Base-by-base conservation (phyloP, 2,329 filamentous ascomycete species). In the Aspergillus fumigatiaffinis region DNA sequence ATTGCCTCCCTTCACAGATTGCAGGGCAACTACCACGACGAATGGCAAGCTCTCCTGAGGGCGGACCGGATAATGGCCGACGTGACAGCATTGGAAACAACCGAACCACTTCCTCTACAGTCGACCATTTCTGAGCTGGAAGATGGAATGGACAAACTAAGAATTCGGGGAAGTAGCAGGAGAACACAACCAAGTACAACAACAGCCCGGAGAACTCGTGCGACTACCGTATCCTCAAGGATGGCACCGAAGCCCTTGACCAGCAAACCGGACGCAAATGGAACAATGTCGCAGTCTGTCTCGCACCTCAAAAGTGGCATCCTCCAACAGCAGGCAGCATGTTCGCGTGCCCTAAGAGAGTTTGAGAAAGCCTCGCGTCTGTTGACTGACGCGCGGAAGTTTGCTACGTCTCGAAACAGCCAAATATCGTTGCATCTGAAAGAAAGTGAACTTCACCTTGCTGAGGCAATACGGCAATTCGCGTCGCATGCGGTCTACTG, bases 401-500 rank as follows among this genome's bases (percentile, higher is more conserved):
- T 69, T 52, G 63, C 72, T 0, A 64, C 65, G 21, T 72, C 69
- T 4, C 62, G 85, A 10, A 84, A 84, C 56, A 90, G 89, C 21
- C 85, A 85, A 54, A 85, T 88, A 49, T 82, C 89, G 3, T 54
- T 74, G 10, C 65, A 71, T 28, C 71, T 77, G 35, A 68, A 68
- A 5, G 72, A 71, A 57, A 74, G 71, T 38, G 71, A 75, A 51
- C 66, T 73, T 57, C 61, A 73, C 7, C 66, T 76, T 20, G 70
- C 69, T 1, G 68, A 77, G 52, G 73, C 73, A n/a, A 71, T 77
- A 51, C 68, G 70, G 17, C 65, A 73, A 50, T 90, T 96, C 79
- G 83, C 87, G 12, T 82, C 84, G 4, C 90, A 96, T 72, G 87
- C 92, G 2, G 88, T 94, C 3, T 95, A 93, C 72, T 95, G 91